These are phyloP conservation scores for Hydnomerulius pinastri DNA, from an alignment of 768 basidiomycete genomes.

Conservation along the genomic window DNA sequence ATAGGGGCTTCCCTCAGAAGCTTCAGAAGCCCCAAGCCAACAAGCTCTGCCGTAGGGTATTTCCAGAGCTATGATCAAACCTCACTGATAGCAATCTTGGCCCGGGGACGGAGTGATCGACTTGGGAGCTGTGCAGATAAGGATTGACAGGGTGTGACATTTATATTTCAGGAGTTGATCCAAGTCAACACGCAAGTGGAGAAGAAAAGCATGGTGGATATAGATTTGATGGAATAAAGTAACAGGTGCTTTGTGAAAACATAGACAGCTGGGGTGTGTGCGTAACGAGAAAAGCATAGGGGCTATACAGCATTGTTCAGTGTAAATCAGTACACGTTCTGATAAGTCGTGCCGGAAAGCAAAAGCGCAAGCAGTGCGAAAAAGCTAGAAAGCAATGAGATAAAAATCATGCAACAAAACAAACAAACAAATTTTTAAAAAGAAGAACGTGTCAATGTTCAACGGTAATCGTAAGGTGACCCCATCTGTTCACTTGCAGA, in stretches of 20 bases:
- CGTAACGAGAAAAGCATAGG: too few relatives aligned
- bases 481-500: slow-evolving; percentile 49
- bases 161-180: neutral
- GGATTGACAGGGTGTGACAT: too few relatives aligned
- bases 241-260: slow-evolving; percentile 7
- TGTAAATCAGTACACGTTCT: neutral
- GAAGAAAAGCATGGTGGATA: slow-evolving; percentile 7
- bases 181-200: neutral
- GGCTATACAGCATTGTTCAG: slow-evolving; percentile 14
- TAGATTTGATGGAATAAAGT: slow-evolving; percentile 11
- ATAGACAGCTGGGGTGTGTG: too few relatives aligned
- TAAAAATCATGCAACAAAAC: slow-evolving; percentile 3
- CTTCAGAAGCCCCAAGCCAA: too few relatives aligned
- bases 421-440: neutral
- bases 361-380: slow-evolving; percentile 1
- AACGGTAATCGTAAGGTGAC: slow-evolving; percentile 47
- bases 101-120: too few relatives aligned
- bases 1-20: too few relatives aligned
- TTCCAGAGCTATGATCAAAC: too few relatives aligned
- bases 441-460: slow-evolving; percentile 3
- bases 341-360: slow-evolving; percentile 2
- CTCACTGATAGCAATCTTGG: too few relatives aligned
- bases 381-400: neutral
- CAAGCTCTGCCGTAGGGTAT: too few relatives aligned
- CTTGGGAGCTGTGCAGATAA: too few relatives aligned